These are phyloP conservation scores for Eragrostis curvula DNA, from an alignment of 176 grass and related monocot genomes.

Conservation along the genomic window DNA sequence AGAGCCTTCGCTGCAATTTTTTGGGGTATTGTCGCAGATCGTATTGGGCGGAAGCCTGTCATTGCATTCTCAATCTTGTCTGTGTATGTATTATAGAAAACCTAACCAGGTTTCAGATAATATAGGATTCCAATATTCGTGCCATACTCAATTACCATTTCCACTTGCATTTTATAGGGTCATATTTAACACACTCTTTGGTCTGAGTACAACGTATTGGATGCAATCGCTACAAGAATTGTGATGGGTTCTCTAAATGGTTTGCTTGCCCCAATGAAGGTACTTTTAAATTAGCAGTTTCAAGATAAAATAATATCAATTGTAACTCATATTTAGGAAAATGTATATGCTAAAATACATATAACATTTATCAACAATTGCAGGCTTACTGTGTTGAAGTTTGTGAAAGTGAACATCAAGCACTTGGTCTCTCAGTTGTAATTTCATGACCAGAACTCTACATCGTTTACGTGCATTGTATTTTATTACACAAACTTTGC, in stretches of 20 bases:
- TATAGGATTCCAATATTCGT: not conserved
- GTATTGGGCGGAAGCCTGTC: conserved; percentile 52
- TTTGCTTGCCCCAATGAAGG: conserved; percentile 58
- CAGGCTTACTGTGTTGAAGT: conserved; percentile 58
- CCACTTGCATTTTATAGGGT: conserved; percentile 32
- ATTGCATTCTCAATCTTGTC: conserved; percentile 49
- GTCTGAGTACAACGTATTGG: conserved; percentile 57
- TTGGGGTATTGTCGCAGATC: conserved; percentile 56
- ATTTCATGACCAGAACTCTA: conserved; percentile 9
- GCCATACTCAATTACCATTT: not conserved
- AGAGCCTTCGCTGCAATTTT: conserved; percentile 46
- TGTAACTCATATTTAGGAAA: not conserved
- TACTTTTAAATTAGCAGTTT: not conserved
- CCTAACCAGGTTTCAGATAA: not conserved
- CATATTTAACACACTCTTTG: conserved; percentile 58
- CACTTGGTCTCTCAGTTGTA: conserved; percentile 61
- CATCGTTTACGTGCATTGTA: not conserved
- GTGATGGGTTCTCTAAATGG: conserved; percentile 60
- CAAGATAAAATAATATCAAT: not conserved
- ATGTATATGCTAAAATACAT: not conserved
- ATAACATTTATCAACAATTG: not conserved
- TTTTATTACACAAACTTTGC: not conserved
- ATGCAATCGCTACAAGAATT: conserved; percentile 57
- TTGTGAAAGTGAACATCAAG: conserved; percentile 49
- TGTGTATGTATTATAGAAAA: conserved; percentile 30